Base-by-base conservation (phyloP, 2,329 filamentous ascomycete genomes). In the Raffaelea ambrosiae region DNA sequence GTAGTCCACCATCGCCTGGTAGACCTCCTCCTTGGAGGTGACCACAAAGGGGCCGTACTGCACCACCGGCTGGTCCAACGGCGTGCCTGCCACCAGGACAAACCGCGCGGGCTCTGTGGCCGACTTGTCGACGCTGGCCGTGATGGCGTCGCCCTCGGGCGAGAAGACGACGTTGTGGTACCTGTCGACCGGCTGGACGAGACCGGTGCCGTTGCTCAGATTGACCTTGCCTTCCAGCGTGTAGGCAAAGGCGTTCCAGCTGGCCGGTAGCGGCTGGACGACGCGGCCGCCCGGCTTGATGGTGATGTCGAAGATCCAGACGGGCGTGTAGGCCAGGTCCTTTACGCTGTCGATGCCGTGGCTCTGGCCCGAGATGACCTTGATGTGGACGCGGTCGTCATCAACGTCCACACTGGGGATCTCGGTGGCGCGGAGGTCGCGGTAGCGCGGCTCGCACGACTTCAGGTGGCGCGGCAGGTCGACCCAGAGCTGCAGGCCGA, bases 401-500 rank as follows among this genome's bases (percentile, higher is more conserved):
- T 93, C 87, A 26, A 79, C 68, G 8, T 76, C 77, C n/a, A 79
- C 86, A 3, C 70, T 59, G 0, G 91, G 91, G 56, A 97, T 91
- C 68, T 97, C 91, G 4, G 62, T 62, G 0, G 84, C 85, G 45
- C 79, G 74, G 45, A 97, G 70, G 64, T 97, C 91, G 48, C 91
- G 85, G 66, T 97, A 97, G 41, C 91, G 79, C 35, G 91, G 91
- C 66, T 97, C 91, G 69, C 88, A 95, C 55, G 72, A 73, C 73
- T 97, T 97, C 47, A 96, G 74, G 35, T 83, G 66, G 59, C 80
- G 69, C 5, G 93, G 91, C 11, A 97, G 71, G 63, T 97, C 91
- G 42, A 97, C 90, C 91, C 93, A 97, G 20, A 97, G 74, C 70
- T 97, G 93, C 68, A 97, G 79, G 31, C 91, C 91, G 47, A 94